Percentiles rank a stretch among this genome's conserved stretches.
Evolutionary conservation across 257 asterid species (phyloP).

Genomic region (Forsythia suspensa): DNA sequence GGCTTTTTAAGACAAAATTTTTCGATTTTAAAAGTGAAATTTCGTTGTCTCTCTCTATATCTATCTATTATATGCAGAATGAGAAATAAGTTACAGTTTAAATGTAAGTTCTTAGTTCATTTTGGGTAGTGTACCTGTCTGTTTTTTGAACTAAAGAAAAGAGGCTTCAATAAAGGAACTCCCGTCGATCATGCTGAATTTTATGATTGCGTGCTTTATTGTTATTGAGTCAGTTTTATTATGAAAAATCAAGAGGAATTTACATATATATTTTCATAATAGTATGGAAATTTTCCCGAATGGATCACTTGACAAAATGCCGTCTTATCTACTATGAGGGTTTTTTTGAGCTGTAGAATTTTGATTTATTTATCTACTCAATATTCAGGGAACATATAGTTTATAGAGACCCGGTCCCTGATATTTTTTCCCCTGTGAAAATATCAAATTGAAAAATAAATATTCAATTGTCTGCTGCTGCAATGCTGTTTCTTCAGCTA

Average conservation of each 20-base stretch:
- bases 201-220: background rate
- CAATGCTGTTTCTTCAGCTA: background rate
- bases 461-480: background rate
- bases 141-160: background rate
- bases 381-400: background rate
- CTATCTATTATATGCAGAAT: background rate
- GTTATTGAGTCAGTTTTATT: background rate
- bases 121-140: slow-evolving; percentile 1
- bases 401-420: no score
- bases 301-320: background rate
- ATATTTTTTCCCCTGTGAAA: background rate
- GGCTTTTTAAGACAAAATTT: no score
- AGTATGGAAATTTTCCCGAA: background rate
- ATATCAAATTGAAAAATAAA: background rate
- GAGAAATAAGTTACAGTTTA: background rate
- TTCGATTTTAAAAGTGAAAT: no score
- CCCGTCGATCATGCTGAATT: background rate
- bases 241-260: background rate
- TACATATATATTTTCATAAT: background rate
- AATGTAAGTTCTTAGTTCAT: background rate
- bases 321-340: background rate
- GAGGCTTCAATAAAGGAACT: background rate
- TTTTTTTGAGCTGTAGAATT: background rate
- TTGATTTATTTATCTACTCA: background rate
- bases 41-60: no score